A percentile compares a stretch with the other conserved stretches of the same genome.
These are phyloP conservation scores for Amylocystis lapponica DNA, from an alignment of 768 basidiomycete genomes.

Conservation along the genomic window DNA sequence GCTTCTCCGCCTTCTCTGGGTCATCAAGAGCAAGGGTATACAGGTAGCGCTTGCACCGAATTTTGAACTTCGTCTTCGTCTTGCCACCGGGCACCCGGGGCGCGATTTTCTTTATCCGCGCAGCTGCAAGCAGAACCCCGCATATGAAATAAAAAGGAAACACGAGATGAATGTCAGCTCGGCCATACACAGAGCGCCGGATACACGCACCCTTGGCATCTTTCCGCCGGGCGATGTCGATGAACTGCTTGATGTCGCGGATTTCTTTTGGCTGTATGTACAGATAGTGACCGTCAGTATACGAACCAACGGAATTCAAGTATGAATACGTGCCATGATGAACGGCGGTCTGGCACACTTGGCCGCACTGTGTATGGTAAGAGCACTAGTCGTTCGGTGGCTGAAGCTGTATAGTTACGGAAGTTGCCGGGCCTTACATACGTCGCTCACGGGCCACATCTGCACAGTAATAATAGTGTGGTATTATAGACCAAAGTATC, in stretches of 20 bases:
- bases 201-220: slow-evolving; percentile 84
- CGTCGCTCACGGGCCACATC: no score
- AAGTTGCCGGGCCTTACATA: neutral
- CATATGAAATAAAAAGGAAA: no score
- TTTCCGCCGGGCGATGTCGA: slow-evolving; percentile 94
- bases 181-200: neutral
- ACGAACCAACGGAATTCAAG: neutral
- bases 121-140: slow-evolving; percentile 55
- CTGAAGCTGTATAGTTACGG: slow-evolving; percentile 2
- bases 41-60: slow-evolving; percentile 92
- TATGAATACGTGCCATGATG: slow-evolving; percentile 1
- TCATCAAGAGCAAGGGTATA: slow-evolving; percentile 97
- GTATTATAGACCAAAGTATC: no score
- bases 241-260: slow-evolving; percentile 97
- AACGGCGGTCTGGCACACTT: neutral
- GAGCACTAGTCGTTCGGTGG: neutral
- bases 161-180: slow-evolving; percentile 2
- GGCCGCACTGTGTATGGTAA: neutral
- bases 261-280: slow-evolving; percentile 88
- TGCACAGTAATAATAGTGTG: no score
- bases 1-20: slow-evolving; percentile 97
- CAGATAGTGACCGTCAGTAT: neutral
- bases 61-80: slow-evolving; percentile 94
- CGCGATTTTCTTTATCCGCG: slow-evolving; percentile 94
- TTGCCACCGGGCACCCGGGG: slow-evolving; percentile 64